phyloP scores from a whole-genome alignment of 1,284 basidiomycete genomes.

The Quambalaria eucalypti region DNA sequence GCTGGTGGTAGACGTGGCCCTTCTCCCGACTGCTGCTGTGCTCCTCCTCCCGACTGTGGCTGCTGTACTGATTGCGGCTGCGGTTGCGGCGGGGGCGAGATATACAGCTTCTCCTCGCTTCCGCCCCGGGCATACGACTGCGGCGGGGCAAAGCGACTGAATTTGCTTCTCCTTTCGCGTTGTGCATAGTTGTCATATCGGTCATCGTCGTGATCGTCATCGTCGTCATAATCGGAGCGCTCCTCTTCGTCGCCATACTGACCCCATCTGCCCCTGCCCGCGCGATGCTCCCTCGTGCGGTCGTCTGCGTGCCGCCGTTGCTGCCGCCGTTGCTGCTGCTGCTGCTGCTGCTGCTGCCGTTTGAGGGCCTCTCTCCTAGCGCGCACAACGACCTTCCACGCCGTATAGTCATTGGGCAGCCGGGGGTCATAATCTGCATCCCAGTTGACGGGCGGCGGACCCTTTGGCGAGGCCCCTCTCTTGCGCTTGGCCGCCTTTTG shows the following conservation, averaged over 20 bases:
- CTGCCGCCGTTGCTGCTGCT: neutral
- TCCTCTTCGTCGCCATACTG: neutral
- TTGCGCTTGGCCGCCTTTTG: conserved; percentile 23
- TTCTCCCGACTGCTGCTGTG: too few species aligned
- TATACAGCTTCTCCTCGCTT: conserved; percentile 11
- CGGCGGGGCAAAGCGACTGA: too few species aligned
- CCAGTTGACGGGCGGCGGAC: conserved; percentile 13
- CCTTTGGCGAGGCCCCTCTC: conserved; percentile 9
- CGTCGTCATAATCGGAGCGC: neutral
- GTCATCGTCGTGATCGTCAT: conserved; percentile 1
- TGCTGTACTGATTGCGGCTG: neutral
- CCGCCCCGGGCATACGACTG: too few species aligned
- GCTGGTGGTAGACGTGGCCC: neutral
- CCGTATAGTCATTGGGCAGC: conserved; percentile 36
- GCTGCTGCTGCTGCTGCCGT: neutral
- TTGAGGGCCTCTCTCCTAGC: neutral
- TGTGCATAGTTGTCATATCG: too few species aligned
- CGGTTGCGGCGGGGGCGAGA: conserved; percentile 5
- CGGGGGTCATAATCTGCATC: conserved; percentile 39
- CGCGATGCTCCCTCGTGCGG: neutral
- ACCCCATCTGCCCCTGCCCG: too few species aligned
- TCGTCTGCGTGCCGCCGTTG: conserved; percentile 9
- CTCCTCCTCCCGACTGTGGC: neutral
- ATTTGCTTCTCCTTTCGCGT: too few species aligned
- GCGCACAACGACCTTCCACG: conserved; percentile 22